A percentile compares a stretch with the other conserved stretches of the same genome.
Evolutionary conservation across 768 basidiomycete genomes (phyloP).

Genomic region (Pisolithus tinctorius): DNA sequence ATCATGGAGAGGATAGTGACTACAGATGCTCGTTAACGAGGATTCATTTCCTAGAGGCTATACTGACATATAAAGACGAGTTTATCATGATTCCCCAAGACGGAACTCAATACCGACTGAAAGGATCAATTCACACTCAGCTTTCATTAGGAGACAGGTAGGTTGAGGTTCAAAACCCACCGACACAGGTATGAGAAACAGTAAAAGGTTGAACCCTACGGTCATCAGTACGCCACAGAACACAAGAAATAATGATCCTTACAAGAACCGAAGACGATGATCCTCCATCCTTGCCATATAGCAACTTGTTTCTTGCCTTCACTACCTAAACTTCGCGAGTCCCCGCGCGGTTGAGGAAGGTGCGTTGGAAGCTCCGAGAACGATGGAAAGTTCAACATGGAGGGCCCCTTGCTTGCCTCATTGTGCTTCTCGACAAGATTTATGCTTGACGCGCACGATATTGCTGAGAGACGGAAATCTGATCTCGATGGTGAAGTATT

Average conservation of each 20-base stretch:
- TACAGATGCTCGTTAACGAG: conserved; percentile 17
- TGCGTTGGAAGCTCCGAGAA: conserved; percentile 13
- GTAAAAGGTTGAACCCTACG: conserved; percentile 64
- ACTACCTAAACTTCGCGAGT: neutral
- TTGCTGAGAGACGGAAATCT: conserved; percentile 17
- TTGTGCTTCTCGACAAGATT: conserved; percentile 17
- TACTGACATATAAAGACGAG: conserved; percentile 58
- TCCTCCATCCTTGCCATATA: conserved; percentile 45
- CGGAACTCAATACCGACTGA: conserved; percentile 52
- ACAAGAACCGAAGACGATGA: conserved; percentile 54
- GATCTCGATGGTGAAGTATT: conserved; percentile 12
- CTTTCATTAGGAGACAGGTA: neutral
- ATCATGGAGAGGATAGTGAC: conserved; percentile 67
- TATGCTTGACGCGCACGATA: conserved; percentile 17
- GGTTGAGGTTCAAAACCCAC: conserved; percentile 32
- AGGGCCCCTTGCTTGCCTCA: conserved; percentile 24
- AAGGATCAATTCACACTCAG: neutral
- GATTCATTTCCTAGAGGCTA: neutral
- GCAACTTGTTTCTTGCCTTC: conserved; percentile 8
- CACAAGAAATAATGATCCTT: conserved; percentile 12
- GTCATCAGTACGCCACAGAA: neutral
- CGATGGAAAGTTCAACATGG: conserved; percentile 25
- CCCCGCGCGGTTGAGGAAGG: neutral
- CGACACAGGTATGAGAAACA: conserved; percentile 62
- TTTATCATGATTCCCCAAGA: conserved; percentile 41